Evolutionary conservation across 129 eudicot genomes (phyloP), one percentile per base, ranked within the genome.

Genomic region (Heracleum sosnowskyi): DNA sequence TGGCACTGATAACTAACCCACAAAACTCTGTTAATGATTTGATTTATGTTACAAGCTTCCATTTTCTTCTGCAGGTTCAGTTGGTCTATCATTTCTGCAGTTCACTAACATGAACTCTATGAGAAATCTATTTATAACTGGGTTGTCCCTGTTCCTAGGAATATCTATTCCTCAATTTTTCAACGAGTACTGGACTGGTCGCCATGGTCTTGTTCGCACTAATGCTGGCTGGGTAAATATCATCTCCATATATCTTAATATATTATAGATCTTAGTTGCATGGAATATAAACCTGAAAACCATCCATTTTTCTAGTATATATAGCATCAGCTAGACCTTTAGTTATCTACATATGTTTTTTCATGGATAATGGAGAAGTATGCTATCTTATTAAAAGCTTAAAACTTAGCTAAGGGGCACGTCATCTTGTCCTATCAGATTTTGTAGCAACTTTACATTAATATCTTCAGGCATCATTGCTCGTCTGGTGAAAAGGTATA

Each of bases 101-200:
- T 96, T 96, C 89, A 96, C 99, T 2, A 96, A 96, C 86, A 88
- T 96, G 99, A 96, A 96, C 79, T 92, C 95, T n/a, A 96, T 96
- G 99, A 90, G 99, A 84, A 96, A 92, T 82, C 97, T 96, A 75
- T 60, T 90, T 64, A 96, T 96, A 77, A 96, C 95, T 7, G 99
- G 99, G 47, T 90, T 96, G 45, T 92, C 99, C 20, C 91, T 96
- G 26, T 96, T 96, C 89, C 97, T 96, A 11, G 99, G 99, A 80
- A 89, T 96, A 75, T 95, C 99, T 0, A 87, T 95, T 71, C 99
- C 99, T 53, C 97, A 95, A 77, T 95, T 85, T 82, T 92, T 95
- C 78, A 72, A 81, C 17, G 90, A 90, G 55, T 95, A 95, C 76
- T 85, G 79, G 79, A 70, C 81, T 35, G 62, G 79, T 81, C 87